Evolutionary conservation across 805 yeast species (phyloP).

Genomic region (Yamadazyma olivae): DNA sequence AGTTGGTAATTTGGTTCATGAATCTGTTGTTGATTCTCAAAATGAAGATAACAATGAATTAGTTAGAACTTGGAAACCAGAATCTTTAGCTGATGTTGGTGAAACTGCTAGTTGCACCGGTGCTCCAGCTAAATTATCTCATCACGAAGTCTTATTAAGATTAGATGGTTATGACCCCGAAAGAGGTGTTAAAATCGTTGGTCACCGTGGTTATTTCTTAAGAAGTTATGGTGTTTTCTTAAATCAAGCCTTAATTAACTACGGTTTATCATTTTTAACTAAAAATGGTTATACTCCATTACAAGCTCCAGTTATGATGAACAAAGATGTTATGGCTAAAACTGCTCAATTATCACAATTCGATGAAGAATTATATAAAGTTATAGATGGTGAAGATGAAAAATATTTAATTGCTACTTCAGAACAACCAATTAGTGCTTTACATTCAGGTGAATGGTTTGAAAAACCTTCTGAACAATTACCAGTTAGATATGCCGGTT

Average conservation of each 20-base stretch:
- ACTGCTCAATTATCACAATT: conserved; percentile 98
- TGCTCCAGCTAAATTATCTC: conserved; percentile 76
- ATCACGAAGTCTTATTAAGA: conserved; percentile 91
- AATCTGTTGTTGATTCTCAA: conserved; percentile 79
- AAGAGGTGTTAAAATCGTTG: conserved; percentile 95
- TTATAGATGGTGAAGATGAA: conserved; percentile 95
- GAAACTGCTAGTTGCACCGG: conserved; percentile 76
- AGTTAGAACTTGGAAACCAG: conserved; percentile 86
- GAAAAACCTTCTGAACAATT: conserved; percentile 96
- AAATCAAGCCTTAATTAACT: conserved; percentile 96
- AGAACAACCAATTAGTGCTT: conserved; percentile 98
- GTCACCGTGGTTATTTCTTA: conserved; percentile 97
- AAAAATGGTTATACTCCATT: conserved; percentile 79
- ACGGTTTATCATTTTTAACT: conserved; percentile 83
- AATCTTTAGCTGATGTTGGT: conserved; percentile 55
- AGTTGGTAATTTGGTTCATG: conserved; percentile 94
- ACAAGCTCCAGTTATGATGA: conserved; percentile 99
- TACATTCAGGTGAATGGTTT: conserved; percentile 97
- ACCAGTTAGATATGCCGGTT: conserved; percentile 96
- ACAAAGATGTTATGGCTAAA: conserved; percentile 98
- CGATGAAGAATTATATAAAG: conserved; percentile 97
- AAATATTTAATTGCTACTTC: conserved; percentile 97
- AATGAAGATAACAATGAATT: conserved; percentile 91
- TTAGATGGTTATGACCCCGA: conserved; percentile 98
- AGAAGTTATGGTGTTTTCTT: conserved; percentile 94